Evolutionary conservation across 345 rosid species (phyloP).

Genomic region (Draba incana): DNA sequence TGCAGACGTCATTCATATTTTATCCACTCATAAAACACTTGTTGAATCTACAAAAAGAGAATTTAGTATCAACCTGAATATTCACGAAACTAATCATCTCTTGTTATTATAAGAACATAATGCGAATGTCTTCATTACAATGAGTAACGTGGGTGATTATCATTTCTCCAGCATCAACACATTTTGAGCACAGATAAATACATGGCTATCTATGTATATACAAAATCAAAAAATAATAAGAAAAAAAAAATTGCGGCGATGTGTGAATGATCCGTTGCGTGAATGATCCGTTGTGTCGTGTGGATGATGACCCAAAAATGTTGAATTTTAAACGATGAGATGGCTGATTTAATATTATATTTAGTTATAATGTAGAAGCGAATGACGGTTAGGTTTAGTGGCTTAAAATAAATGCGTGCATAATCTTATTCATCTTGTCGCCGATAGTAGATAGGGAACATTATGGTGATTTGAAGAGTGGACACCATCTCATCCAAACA

Average conservation of each 20-base stretch:
- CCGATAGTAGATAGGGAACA: conserved; percentile 28
- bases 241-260: not conserved
- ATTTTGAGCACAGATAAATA: too few relatives aligned
- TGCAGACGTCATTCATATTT: conserved; percentile 36
- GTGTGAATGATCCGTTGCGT: conserved; percentile 22
- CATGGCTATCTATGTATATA: too few relatives aligned
- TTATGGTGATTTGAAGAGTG: conserved; percentile 40
- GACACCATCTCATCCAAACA: conserved; percentile 39
- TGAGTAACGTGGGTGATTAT: conserved; percentile 9
- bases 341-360: conserved; percentile 12
- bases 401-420: conserved; percentile 33
- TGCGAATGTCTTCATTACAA: conserved; percentile 3
- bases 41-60: conserved; percentile 22
- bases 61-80: conserved; percentile 39
- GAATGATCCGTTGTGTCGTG: conserved; percentile 19
- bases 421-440: conserved; percentile 34
- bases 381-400: conserved; percentile 34
- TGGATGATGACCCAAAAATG: conserved; percentile 2
- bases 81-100: conserved; percentile 22
- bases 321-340: not conserved
- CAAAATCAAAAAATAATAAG: too few relatives aligned
- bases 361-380: conserved; percentile 6
- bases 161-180: not conserved
- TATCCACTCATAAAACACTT: conserved; percentile 37
- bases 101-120: not conserved